Evolutionary conservation across 2,329 filamentous ascomycete genomes (phyloP), one percentile per base, ranked within the genome.

Genomic region (Cladosporium sp.): DNA sequence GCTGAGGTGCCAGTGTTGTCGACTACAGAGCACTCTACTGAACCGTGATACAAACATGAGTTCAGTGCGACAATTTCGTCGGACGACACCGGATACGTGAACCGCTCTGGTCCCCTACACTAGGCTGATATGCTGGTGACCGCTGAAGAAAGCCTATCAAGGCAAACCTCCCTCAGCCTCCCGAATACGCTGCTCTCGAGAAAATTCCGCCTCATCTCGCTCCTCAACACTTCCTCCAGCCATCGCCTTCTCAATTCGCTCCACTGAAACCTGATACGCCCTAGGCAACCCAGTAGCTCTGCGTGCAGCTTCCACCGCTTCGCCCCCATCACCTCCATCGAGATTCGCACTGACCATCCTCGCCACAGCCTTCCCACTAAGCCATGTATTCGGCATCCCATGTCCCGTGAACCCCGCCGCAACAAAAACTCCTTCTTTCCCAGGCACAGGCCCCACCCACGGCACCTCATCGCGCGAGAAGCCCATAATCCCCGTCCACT

Each of bases 401-500:
- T 93, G 91, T 0, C 82, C 78, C 0, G 76, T 77, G n/a, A 83
- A 86, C 5, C 84, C 76, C 11, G 75, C 76, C 6, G 74, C 66
- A 18, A 78, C 69, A 67, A 71, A 78, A 1, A 76, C 51, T 4
- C 52, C 57, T 0, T 68, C 30, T 78, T 28, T 84, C 70, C 6
- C 75, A 0, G 88, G 87, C n/a, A 93, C 85, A 11, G 79, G 77
- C 0, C 91, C 91, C 2, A 93, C 88, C 88, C 88, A 93, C 0
- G 91, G 90, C 60, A 84, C 77, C 0, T 84, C 80, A 74, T 93
- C 91, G 7, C 87, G 80, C 34, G 86, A 88, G 76, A 87, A 93
- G 0, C 89, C 91, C 91, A 93, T 93, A 70, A 93, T 90, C 0
- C 91, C 91, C 1, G 89, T 91, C 91, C 91, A 94, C 74, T 85